These are phyloP conservation scores for Massarina eburnea DNA, from an alignment of 2,329 filamentous ascomycete species.

Conservation along the genomic window DNA sequence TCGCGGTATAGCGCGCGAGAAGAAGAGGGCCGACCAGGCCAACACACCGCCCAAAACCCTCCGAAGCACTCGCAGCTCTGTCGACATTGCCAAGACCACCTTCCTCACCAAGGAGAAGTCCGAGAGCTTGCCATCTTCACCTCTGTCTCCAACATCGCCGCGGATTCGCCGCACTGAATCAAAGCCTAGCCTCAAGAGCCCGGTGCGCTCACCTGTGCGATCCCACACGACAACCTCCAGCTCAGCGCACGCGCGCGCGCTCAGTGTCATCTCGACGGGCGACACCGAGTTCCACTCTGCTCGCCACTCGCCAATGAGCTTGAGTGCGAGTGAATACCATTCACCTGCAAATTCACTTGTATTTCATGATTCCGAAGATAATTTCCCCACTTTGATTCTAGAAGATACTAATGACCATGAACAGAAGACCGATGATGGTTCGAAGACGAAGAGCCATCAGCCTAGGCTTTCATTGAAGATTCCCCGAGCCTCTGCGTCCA, in stretches of 20 bases:
- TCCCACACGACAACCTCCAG: slow-evolving; percentile 4
- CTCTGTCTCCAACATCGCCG: slow-evolving; percentile 13
- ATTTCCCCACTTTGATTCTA: slow-evolving; percentile 8
- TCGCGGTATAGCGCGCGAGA: slow-evolving; percentile 25
- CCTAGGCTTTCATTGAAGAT: slow-evolving; percentile 26
- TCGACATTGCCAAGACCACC: slow-evolving; percentile 15
- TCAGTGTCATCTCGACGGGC: slow-evolving; percentile 20
- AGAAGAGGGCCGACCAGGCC: slow-evolving; percentile 12
- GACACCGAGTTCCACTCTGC: slow-evolving; percentile 23
- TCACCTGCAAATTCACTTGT: slow-evolving; percentile 24
- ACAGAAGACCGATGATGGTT: neutral
- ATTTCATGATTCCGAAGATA: slow-evolving; percentile 14
- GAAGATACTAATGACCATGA: slow-evolving; percentile 15
- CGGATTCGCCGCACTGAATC: slow-evolving; percentile 17
- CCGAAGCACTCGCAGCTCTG: slow-evolving; percentile 18
- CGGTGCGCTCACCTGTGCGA: slow-evolving; percentile 17
- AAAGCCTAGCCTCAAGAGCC: slow-evolving; percentile 23
- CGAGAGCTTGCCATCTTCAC: slow-evolving; percentile 21
- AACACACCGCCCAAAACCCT: slow-evolving; percentile 17
- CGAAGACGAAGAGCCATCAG: slow-evolving; percentile 7
- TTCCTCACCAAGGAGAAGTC: slow-evolving; percentile 33
- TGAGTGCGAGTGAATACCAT: slow-evolving; percentile 13
- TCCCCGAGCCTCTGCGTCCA: slow-evolving; percentile 7
- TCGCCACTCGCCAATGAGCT: slow-evolving; percentile 32
- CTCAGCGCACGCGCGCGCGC: slow-evolving; percentile 9